Percentiles rank a stretch among this genome's conserved stretches.
These are phyloP conservation scores for Tetraselmis striata DNA, from an alignment of 139 green algal genomes.

Conservation along the genomic window DNA sequence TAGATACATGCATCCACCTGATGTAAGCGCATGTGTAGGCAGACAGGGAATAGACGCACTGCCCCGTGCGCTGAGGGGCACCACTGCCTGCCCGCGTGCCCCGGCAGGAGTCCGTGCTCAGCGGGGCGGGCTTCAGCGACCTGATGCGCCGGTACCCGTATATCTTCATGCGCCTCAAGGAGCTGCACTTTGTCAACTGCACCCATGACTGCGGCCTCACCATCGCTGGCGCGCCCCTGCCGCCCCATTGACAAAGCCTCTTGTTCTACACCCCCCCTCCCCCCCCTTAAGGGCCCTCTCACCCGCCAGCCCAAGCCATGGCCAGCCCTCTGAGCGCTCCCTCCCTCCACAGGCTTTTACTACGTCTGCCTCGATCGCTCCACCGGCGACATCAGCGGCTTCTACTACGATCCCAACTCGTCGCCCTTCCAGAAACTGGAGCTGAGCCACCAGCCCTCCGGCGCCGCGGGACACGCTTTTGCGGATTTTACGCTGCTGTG, in stretches of 20 bases:
- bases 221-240: slow-evolving; percentile 58
- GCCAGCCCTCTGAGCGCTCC: too few relatives aligned
- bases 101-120: background rate
- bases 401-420: slow-evolving; percentile 63
- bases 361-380: slow-evolving; percentile 45
- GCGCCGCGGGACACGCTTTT: background rate
- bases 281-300: too few relatives aligned
- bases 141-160: slow-evolving; percentile 24
- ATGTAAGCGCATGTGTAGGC: too few relatives aligned
- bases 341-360: slow-evolving; percentile 48
- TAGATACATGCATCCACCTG: too few relatives aligned
- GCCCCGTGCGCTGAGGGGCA: too few relatives aligned
- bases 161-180: slow-evolving; percentile 79
- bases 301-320: too few relatives aligned
- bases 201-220: slow-evolving; percentile 53
- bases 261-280: too few relatives aligned
- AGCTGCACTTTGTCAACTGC: slow-evolving; percentile 63
- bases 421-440: slow-evolving; percentile 59
- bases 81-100: too few relatives aligned
- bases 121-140: background rate
- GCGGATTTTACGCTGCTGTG: background rate
- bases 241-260: too few relatives aligned
- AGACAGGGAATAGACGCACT: too few relatives aligned
- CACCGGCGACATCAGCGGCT: slow-evolving; percentile 51
- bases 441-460: slow-evolving; percentile 17